Conservation (phyloP, 768 basidiomycete genomes). For the Trametes cingulata region DNA sequence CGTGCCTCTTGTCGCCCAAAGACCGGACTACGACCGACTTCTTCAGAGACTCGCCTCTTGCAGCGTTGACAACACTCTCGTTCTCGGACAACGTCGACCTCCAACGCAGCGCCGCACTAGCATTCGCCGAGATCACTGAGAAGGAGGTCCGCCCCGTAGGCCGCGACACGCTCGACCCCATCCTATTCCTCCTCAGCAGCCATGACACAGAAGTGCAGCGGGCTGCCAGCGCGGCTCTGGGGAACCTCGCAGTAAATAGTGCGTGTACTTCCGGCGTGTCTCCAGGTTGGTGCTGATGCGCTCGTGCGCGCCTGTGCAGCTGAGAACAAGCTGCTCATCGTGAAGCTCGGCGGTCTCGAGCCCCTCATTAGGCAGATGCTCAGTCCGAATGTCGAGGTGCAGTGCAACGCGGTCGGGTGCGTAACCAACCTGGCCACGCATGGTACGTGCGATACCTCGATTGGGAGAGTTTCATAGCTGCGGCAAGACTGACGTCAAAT, state of each 20-base stretch:
- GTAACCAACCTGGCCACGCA: constrained; percentile 99
- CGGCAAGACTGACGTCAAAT: neutral
- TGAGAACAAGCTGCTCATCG: constrained; percentile 98
- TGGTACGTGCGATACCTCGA: constrained; percentile 52
- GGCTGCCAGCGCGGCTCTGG: constrained; percentile 95
- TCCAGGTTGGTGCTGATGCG: constrained; percentile 19
- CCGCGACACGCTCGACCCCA: constrained; percentile 96
- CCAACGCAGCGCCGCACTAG: constrained; percentile 95
- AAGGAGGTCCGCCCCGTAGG: constrained; percentile 98
- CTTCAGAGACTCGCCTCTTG: constrained; percentile 90
- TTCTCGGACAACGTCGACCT: constrained; percentile 99
- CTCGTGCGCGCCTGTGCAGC: constrained; percentile 47
- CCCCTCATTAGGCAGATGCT: constrained; percentile 99
- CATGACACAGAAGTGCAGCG: constrained; percentile 99
- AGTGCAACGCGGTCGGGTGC: constrained; percentile 99
- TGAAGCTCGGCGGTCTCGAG: constrained; percentile 95
- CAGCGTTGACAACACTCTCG: constrained; percentile 92
- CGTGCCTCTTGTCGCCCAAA: constrained; percentile 31
- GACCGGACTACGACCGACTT: constrained; percentile 99
- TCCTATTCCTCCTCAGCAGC: constrained; percentile 93
- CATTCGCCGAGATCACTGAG: constrained; percentile 99
- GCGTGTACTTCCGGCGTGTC: constrained; percentile 38
- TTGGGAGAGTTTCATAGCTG: neutral
- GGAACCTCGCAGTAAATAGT: constrained; percentile 98
- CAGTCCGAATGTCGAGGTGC: constrained; percentile 97